Conservation (phyloP, 2,329 filamentous ascomycete genomes). For the Cordyceps pruinosa region DNA sequence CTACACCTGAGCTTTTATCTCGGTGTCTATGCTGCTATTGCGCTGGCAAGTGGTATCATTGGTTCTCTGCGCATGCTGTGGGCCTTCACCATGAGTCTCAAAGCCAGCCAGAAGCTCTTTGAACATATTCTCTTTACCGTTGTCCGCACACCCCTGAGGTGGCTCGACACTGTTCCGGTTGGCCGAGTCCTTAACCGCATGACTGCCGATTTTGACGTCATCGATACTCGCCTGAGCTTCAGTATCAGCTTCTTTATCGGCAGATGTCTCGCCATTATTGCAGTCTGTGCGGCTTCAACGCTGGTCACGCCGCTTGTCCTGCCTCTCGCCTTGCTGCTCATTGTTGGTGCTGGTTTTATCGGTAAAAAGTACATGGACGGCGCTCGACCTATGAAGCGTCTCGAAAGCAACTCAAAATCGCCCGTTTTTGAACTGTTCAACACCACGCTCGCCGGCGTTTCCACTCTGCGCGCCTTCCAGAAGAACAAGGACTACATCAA, state of each 20-base stretch:
- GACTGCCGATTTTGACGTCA: slow-evolving; percentile 67
- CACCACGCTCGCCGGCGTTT: slow-evolving; percentile 62
- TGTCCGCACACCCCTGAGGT: slow-evolving; percentile 65
- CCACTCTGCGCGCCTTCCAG: slow-evolving; percentile 69
- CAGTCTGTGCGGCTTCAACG: slow-evolving; percentile 59
- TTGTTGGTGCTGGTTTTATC: slow-evolving; percentile 51
- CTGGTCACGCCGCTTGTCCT: slow-evolving; percentile 64
- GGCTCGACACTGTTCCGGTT: slow-evolving; percentile 73
- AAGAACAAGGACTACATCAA: slow-evolving; percentile 60
- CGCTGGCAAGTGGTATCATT: slow-evolving; percentile 48
- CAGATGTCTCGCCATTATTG: slow-evolving; percentile 54
- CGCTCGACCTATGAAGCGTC: slow-evolving; percentile 66
- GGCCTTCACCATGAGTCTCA: slow-evolving; percentile 58
- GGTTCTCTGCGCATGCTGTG: slow-evolving; percentile 57
- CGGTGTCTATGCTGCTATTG: slow-evolving; percentile 57
- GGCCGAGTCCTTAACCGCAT: slow-evolving; percentile 73
- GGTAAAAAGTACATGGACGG: slow-evolving; percentile 59
- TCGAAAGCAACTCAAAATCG: slow-evolving; percentile 70
- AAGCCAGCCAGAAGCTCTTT: slow-evolving; percentile 63
- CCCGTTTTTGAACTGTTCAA: slow-evolving; percentile 78
- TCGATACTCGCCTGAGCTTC: slow-evolving; percentile 61
- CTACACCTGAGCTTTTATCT: slow-evolving; percentile 56
- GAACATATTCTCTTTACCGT: slow-evolving; percentile 59
- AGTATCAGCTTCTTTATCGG: slow-evolving; percentile 55
- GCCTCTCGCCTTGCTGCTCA: slow-evolving; percentile 50